Evolutionary conservation across 345 rosid genomes (phyloP), one percentile per base, ranked within the genome.

Genomic region (Gossypium mustelinum): DNA sequence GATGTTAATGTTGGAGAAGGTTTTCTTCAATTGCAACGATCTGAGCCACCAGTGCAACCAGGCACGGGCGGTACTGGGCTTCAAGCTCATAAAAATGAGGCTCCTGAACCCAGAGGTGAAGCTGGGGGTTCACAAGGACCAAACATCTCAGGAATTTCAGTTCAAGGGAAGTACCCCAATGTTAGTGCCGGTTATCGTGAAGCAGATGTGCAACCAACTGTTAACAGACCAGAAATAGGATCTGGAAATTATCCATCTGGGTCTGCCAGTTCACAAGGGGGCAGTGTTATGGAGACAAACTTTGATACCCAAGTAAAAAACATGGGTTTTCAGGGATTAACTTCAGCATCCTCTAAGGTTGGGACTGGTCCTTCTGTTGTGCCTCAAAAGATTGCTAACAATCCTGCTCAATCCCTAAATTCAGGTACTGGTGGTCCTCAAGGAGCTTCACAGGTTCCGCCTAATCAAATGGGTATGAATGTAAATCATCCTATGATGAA

Each of bases 1-100:
- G 95, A 92, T 84, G 95, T 92, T 39, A 92, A 92, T 79, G 94
- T 92, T 17, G 97, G 97, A 27, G 97, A 90, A 80, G 85, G 89
- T 78, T 89, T 89, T 76, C 79, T 83, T 74, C 93, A 86, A 76
- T 85, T 87, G 83, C 94, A 87, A 56, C 84, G 77, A 63, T 56
- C 88, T 71, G 89, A 87, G 79, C 50, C 79, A 57, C 86, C 92
- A 44, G 64, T 76, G 1, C 89, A 80, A 47, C 82, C 83, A 25
- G 68, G 78, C 62, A 68, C 64, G 3, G 84, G 83, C 12, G 81
- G 59, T 74, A 88, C 83, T 78, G 86, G 84, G 51, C 52, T 78
- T 72, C 91, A 81, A 63, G 73, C 79, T 71, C 82, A 75, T 78
- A 75, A 72, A 68, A 78, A 70, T 47, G 80, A 58, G 78, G 81